Base-by-base conservation (phyloP, 352 stramenopile genomes). In the Phytophthora megakarya region DNA sequence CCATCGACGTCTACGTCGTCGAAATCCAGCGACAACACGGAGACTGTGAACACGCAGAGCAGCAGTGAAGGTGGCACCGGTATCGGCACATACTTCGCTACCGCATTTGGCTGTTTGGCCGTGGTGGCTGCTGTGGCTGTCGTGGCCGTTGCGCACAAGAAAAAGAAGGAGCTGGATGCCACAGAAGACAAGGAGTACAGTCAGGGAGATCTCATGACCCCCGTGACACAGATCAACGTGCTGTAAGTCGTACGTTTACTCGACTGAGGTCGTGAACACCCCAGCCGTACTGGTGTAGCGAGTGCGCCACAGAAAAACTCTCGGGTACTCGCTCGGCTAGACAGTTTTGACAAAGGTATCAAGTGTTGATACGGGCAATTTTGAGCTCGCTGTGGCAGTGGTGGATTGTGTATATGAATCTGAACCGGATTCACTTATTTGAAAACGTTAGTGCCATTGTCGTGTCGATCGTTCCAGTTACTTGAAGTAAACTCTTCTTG, bases 111-210 rank as follows among this genome's bases (percentile, higher is more conserved):
- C 25, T 47, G 59, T 19, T 39, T 66, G 9, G 75, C 53, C 3
- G 59, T 76, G 5, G 22, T 74, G 10, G 75, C 69, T 10, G 72
- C 59, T 45, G 60, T 75, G 2, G 68, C 54, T 19, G 60, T 76
- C 11, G 67, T 84, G 42, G 72, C 81, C 40, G 64, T 80, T 12
- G 54, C 76, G 18, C 78, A 73, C 49, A 81, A 78, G 70, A 88
- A 85, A 71, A 86, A 90, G 73, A 35, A 78, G 38, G 33, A 73
- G 54, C 57, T 88, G 32, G 78, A 88, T 18, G 69, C 58, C 26
- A 38, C 37, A 19, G 72, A 77, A 25, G 43, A 22, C 21, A 79
- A 79, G 49, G 63, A 72, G n/a, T 67, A 68, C 53, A 54, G 33
- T 13, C 55, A 69, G 42, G 46, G 74, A 11, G 67, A 70, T 25